Base-by-base conservation (phyloP, 2,329 filamentous ascomycete genomes). In the Cadophora sp. region DNA sequence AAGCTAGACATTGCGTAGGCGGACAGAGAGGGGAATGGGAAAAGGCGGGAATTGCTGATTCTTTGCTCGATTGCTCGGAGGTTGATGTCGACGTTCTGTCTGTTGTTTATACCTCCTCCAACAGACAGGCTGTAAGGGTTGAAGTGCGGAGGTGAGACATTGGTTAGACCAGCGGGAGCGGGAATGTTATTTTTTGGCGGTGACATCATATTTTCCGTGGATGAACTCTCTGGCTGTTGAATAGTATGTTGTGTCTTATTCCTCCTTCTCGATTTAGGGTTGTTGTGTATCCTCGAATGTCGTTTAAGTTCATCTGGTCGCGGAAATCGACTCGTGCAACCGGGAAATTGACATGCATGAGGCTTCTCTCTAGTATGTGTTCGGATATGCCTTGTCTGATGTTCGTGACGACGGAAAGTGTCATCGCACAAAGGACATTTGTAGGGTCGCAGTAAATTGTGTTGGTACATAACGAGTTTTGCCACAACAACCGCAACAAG, bases 331-430 rank as follows among this genome's bases (percentile, higher is more conserved):
- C 98, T 98, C 74, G 92, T 95, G 88, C 95, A 98, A 75, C 94
- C 94, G 4, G 93, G 94, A 77, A 95, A 97, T 79, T 93, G 90
- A 87, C 95, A 99, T 70, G 92, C 94, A 77, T 98, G 96, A 58
- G 95, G 95, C 85, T 98, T 99, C 84, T 99, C 95, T 76, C 95
- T 96, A 0, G 95, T 99, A 81, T 99, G 95, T 7, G 96, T 98
- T 76, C 95, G 90, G 78, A 98, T 98, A 81, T 99, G 95, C 75
- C 89, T 69, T 81, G 67, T 72, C 67, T 72, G 69, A 62, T 71
- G 69, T 27, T 71, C 69, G 53, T 39, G 27, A 30, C 27, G 27
- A 6, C 6, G 27, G 27, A 30, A 30, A 30, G 27, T 13, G 51
- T n/a, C n/a, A n/a, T n/a, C n/a, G n/a, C n/a, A n/a, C n/a, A n/a